Base-by-base conservation (phyloP, 2,329 filamentous ascomycete species). In the Apiospora aurea region DNA sequence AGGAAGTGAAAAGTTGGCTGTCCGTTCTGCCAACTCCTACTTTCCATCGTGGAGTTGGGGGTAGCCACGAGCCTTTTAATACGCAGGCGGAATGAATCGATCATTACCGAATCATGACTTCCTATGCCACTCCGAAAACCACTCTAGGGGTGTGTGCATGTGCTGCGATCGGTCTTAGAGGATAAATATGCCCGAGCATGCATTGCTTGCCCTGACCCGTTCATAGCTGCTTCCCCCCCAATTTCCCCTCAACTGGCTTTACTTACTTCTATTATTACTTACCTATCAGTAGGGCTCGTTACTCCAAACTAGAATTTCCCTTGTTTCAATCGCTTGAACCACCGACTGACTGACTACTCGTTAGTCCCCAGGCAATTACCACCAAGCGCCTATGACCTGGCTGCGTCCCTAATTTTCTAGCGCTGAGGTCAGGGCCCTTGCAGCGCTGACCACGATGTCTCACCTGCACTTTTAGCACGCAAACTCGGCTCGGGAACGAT, bases 41-140 rank as follows among this genome's bases (percentile, higher is more conserved):
- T 14, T 1, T 24, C 21, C 34, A 29, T 5, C 10, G n/a, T 38
- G 4, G 34, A 2, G 5, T 29, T 29, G 57, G 34, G 34, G 34
- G 34, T 10, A 49, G 6, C 57, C 21, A n/a, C 16, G 29, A 18
- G 29, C 6, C 18, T 13, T 57, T 64, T 41, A n/a, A 64, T 38
- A 41, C 18, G 7, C 5, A 61, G 44, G 16, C 4, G 6, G 0
- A 41, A 1, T 24, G 57, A 5, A 11, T 64, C 34, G 11, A 41
- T 64, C 41, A 64, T 64, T 64, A 64, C 57, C 57, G 57, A 64
- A 64, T 64, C 57, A 64, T 64, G 57, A 64, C 57, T 18, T 21
- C 6, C 21, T 29, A 49, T 49, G 21, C 57, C 57, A 18, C 34
- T 41, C 34, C 34, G 4, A 41, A 3, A 13, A 3, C 18, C 29